Evolutionary conservation across 768 basidiomycete species (phyloP).

Genomic region (Amanita pallidorosea): DNA sequence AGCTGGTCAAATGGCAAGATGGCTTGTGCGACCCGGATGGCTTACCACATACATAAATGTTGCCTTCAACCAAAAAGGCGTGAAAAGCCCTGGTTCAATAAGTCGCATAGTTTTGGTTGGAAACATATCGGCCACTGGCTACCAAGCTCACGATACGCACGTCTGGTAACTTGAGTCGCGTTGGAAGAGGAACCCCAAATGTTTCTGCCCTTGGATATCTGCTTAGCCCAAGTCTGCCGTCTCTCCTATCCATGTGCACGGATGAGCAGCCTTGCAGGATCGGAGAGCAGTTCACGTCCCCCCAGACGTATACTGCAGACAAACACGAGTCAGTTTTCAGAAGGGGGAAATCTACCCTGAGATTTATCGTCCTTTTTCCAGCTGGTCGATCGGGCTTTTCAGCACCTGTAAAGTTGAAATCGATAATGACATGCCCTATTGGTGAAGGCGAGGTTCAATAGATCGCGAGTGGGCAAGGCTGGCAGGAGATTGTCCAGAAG

Average conservation of each 20-base stretch:
- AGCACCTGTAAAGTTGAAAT: constrained; percentile 70
- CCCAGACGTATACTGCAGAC: constrained; percentile 38
- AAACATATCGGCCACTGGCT: constrained; percentile 72
- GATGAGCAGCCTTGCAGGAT: constrained; percentile 2
- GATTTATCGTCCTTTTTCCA: constrained; percentile 61
- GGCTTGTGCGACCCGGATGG: constrained; percentile 3
- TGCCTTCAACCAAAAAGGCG: constrained; percentile 65
- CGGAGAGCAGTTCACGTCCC: constrained; percentile 20
- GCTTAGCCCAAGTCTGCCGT: constrained; percentile 54
- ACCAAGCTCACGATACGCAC: constrained; percentile 60
- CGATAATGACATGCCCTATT: constrained; percentile 38
- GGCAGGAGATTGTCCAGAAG: constrained; percentile 66
- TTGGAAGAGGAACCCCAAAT: constrained; percentile 49
- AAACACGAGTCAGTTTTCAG: background rate
- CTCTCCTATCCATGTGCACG: constrained; percentile 38
- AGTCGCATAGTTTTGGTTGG: background rate
- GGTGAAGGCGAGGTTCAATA: constrained; percentile 50
- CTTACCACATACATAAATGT: constrained; percentile 75
- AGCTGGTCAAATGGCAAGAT: constrained; percentile 4
- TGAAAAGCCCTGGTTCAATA: constrained; percentile 57
- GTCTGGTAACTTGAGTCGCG: constrained; percentile 47
- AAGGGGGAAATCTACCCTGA: constrained; percentile 39
- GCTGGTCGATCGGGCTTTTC: constrained; percentile 62
- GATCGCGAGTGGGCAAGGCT: constrained; percentile 37
- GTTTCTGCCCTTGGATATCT: constrained; percentile 21